These are phyloP conservation scores for Wickerhamiella cacticola DNA, from an alignment of 805 yeast species.

Conservation along the genomic window DNA sequence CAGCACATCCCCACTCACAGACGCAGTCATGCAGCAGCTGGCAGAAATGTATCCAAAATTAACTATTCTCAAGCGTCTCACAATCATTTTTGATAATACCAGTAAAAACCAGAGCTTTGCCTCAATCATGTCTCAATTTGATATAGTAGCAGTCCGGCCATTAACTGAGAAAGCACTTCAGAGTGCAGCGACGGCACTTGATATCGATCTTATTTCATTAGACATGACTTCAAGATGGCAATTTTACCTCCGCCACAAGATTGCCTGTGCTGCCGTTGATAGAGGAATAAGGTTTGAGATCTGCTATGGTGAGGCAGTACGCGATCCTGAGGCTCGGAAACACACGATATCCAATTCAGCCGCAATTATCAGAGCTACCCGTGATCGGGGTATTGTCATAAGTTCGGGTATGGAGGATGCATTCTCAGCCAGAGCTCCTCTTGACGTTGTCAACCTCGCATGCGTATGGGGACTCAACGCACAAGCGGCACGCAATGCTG, in stretches of 20 bases:
- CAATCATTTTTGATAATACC: slow-evolving; percentile 66
- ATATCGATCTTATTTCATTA: slow-evolving; percentile 70
- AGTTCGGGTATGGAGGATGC: slow-evolving; percentile 56
- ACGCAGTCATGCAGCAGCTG: slow-evolving; percentile 24
- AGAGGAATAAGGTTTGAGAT: slow-evolving; percentile 78
- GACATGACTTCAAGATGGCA: slow-evolving; percentile 56
- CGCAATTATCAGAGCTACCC: slow-evolving; percentile 65
- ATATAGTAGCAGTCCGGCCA: slow-evolving; percentile 74
- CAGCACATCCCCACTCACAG: slow-evolving; percentile 17
- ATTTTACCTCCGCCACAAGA: slow-evolving; percentile 68
- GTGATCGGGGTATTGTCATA: slow-evolving; percentile 67
- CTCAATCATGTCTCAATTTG: slow-evolving; percentile 41
- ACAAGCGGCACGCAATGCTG: slow-evolving; percentile 46
- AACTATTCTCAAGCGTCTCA: slow-evolving; percentile 54
- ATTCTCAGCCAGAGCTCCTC: slow-evolving; percentile 43
- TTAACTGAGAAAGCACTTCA: slow-evolving; percentile 65
- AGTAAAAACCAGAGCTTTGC: slow-evolving; percentile 56
- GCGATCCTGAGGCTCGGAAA: slow-evolving; percentile 36
- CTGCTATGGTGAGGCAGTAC: slow-evolving; percentile 42
- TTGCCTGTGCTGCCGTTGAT: slow-evolving; percentile 68
- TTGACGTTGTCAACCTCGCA: slow-evolving; percentile 56
- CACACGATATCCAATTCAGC: slow-evolving; percentile 60
- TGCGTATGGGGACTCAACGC: slow-evolving; percentile 59
- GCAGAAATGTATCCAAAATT: slow-evolving; percentile 32
- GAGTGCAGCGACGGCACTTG: slow-evolving; percentile 60